phyloP scores from a whole-genome alignment of 495 filamentous ascomycete genomes.

The Sabuloglossum arenarium region DNA sequence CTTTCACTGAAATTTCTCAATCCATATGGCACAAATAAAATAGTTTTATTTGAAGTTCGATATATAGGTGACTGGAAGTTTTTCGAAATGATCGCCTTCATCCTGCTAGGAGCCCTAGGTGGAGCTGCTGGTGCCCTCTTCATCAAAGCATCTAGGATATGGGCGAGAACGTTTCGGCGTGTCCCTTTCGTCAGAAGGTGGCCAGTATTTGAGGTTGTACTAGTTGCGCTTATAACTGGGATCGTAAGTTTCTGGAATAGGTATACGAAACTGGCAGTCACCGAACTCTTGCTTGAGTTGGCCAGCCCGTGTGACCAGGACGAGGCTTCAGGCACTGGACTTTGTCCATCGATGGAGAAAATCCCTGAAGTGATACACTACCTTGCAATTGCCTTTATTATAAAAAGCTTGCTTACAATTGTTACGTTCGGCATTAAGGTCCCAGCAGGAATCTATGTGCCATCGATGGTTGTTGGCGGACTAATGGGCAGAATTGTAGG shows the following conservation, averaged over 20 bases:
- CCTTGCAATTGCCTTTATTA: conserved; percentile 58
- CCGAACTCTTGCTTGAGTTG: conserved; percentile 76
- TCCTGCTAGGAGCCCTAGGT: conserved; percentile 65
- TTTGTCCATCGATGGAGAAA: conserved; percentile 59
- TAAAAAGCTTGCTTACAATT: conserved; percentile 74
- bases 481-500: conserved; percentile 79
- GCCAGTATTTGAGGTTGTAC: conserved; percentile 68
- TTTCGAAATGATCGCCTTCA: conserved; percentile 75
- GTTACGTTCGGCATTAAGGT: conserved; percentile 91
- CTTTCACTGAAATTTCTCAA: conserved; percentile 85
- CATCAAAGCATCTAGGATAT: conserved; percentile 82
- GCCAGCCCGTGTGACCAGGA: conserved; percentile 67
- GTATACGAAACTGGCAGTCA: conserved; percentile 72
- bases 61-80: conserved; percentile 87
- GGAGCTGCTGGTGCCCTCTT: conserved; percentile 76
- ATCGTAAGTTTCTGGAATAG: conserved; percentile 82
- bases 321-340: conserved; percentile 32
- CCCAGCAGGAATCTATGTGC: conserved; percentile 90
- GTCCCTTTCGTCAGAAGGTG: conserved; percentile 61
- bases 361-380: conserved; percentile 51
- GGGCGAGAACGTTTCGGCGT: conserved; percentile 75
- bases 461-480: conserved; percentile 94
- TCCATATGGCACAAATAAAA: conserved; percentile 88
- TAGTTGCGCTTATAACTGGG: conserved; percentile 75
- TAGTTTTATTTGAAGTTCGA: conserved; percentile 86